These are phyloP conservation scores for Phytophthora megakarya DNA, from an alignment of 352 stramenopile genomes.

Conservation along the genomic window DNA sequence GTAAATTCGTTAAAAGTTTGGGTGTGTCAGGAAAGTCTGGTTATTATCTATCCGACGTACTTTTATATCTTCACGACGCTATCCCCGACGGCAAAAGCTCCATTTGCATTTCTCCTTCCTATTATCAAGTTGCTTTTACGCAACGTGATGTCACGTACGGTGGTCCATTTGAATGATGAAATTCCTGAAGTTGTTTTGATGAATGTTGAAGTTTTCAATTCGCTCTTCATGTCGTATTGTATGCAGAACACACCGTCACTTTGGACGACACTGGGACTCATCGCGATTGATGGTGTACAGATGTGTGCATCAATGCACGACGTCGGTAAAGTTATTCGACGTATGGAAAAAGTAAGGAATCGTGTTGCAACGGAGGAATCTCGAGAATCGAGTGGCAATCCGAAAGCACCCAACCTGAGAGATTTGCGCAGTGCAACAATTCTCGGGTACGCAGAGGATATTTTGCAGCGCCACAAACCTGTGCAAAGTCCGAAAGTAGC, in stretches of 20 bases:
- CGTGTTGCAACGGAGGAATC: neutral
- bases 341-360: constrained; percentile 1
- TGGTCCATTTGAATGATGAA: constrained; percentile 22
- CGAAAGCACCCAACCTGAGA: neutral
- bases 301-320: constrained; percentile 13
- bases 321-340: constrained; percentile 3
- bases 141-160: constrained; percentile 17
- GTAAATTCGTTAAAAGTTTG: constrained; percentile 18
- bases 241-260: constrained; percentile 43
- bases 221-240: constrained; percentile 45
- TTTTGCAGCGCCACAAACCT: constrained; percentile 1
- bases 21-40: constrained; percentile 16
- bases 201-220: constrained; percentile 48
- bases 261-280: constrained; percentile 26
- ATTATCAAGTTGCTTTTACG: constrained; percentile 35
- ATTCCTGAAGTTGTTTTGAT: constrained; percentile 38
- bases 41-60: constrained; percentile 38
- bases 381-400: neutral
- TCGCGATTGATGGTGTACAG: constrained; percentile 24
- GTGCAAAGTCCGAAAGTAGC: neutral
- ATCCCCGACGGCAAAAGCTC: neutral
- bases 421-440: neutral
- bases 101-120: constrained; percentile 34
- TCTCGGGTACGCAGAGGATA: neutral
- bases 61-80: constrained; percentile 33